Conservation (phyloP, 805 yeast genomes). For the Barnettozyma californica region DNA sequence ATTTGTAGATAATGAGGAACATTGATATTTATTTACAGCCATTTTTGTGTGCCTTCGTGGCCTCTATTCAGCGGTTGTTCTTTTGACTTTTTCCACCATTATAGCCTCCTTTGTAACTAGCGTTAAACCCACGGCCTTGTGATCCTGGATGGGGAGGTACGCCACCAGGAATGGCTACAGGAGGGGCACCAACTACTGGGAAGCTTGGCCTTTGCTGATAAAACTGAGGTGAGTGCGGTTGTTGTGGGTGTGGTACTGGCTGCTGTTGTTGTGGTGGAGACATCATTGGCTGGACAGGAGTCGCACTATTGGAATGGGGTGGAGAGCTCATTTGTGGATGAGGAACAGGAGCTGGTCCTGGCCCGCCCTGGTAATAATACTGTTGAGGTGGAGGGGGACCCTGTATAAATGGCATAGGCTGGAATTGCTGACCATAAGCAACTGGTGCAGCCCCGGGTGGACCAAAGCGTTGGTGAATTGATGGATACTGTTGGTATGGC, state of each 20-base stretch:
- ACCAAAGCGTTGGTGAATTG: conserved; percentile 8
- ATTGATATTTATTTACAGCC: not conserved
- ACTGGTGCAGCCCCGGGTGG: conserved; percentile 10
- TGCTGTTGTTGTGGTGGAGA: conserved; percentile 2
- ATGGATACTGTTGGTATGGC: conserved; percentile 9
- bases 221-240: conserved; percentile 10
- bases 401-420: conserved; percentile 20
- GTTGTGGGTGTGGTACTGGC: not conserved
- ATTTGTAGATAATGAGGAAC: not conserved
- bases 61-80: conserved; percentile 1
- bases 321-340: conserved; percentile 2
- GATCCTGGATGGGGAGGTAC: conserved; percentile 1
- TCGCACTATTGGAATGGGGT: conserved; percentile 3
- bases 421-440: conserved; percentile 10
- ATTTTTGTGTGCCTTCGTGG: not conserved
- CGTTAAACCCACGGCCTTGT: not conserved
- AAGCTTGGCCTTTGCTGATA: conserved; percentile 9
- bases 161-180: not conserved
- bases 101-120: conserved; percentile 1
- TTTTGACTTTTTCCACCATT: conserved; percentile 5
- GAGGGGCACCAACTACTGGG: not conserved
- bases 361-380: conserved; percentile 6
- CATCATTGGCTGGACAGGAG: conserved; percentile 3
- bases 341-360: conserved; percentile 1
- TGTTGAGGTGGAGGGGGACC: conserved; percentile 2